Evolutionary conservation across 495 filamentous ascomycete species (phyloP).

Genomic region (Apodospora peruviana): DNA sequence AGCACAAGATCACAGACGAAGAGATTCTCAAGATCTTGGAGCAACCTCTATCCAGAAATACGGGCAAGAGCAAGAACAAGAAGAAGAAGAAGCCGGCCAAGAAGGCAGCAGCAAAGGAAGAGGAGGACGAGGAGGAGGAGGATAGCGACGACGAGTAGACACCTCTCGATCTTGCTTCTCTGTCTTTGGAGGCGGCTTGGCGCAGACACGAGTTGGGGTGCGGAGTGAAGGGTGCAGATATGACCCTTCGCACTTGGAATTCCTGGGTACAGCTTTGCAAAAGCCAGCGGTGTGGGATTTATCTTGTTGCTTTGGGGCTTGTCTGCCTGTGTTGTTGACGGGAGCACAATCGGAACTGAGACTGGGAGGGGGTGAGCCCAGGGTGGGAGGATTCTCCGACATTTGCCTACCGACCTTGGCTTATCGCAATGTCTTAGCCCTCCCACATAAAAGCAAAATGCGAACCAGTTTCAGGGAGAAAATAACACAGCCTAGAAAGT

Average conservation of each 20-base stretch:
- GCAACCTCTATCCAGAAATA: conserved; percentile 71
- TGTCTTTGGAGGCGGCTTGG: too few species aligned
- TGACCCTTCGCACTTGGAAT: too few species aligned
- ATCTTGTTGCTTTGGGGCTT: too few species aligned
- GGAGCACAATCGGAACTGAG: neutral
- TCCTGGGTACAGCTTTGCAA: too few species aligned
- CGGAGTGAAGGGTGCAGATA: too few species aligned
- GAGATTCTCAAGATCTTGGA: conserved; percentile 91
- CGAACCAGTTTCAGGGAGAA: too few species aligned
- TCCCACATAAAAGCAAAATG: conserved; percentile 5
- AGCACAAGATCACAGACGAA: conserved; percentile 97
- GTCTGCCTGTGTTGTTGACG: too few species aligned
- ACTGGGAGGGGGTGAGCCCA: neutral
- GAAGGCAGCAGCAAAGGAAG: conserved; percentile 46
- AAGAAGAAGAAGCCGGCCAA: conserved; percentile 67
- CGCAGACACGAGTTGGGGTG: too few species aligned
- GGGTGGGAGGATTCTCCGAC: conserved; percentile 5
- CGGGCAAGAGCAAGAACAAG: conserved; percentile 87
- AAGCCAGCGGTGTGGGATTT: too few species aligned
- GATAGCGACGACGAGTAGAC: conserved; percentile 37
- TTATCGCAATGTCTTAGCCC: conserved; percentile 16
- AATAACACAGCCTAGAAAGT: too few species aligned
- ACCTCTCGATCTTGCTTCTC: too few species aligned
- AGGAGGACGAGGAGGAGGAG: conserved; percentile 26
- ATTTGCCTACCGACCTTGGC: conserved; percentile 8